phyloP scores from a whole-genome alignment of 1,284 basidiomycete species.

The Rhodofomes roseus region DNA sequence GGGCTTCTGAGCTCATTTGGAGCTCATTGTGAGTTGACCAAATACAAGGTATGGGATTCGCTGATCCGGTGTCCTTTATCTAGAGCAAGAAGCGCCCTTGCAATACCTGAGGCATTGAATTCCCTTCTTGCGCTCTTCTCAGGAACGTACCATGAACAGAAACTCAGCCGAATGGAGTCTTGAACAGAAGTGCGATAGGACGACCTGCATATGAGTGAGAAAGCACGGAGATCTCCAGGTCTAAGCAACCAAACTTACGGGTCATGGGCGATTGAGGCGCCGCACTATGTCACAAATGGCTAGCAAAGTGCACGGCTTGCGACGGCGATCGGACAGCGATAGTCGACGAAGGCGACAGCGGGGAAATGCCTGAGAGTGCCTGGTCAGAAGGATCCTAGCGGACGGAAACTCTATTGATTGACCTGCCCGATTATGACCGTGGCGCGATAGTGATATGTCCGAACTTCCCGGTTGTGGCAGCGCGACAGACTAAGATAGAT shows the following conservation, averaged over 20 bases:
- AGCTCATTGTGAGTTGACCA: background rate
- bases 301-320: no score
- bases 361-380: background rate
- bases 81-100: background rate
- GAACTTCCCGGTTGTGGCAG: background rate
- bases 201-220: background rate
- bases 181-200: background rate
- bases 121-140: background rate
- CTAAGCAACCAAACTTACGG: background rate
- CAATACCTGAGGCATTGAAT: background rate
- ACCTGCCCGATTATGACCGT: constrained; percentile 1
- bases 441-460: background rate
- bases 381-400: background rate
- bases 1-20: background rate
- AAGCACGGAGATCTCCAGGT: background rate
- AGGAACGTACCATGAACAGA: background rate
- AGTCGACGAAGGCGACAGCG: background rate
- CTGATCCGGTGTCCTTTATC: background rate
- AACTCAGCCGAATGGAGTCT: background rate
- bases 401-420: background rate
- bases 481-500: no score
- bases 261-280: background rate
- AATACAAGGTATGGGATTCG: background rate
- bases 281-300: background rate
- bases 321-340: background rate